Conservation (phyloP, 2,329 filamentous ascomycete genomes). For the Celoporthe dispersa region DNA sequence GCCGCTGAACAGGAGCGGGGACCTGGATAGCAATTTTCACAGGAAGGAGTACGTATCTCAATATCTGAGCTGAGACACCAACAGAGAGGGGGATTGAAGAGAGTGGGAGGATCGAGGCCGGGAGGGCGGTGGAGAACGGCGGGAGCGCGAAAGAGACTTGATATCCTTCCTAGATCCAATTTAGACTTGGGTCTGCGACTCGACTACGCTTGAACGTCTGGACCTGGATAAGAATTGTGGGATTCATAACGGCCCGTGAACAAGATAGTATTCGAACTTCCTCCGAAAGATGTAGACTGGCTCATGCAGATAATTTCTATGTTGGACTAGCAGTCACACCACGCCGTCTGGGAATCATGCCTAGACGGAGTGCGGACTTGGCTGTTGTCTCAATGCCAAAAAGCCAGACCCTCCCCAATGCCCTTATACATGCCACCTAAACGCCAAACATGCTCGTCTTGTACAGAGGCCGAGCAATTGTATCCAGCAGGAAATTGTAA, state of each 20-base stretch:
- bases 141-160: neutral
- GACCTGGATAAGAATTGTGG: neutral
- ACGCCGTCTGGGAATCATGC: neutral
- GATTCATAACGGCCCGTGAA: neutral
- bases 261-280: neutral
- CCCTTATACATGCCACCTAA: slow-evolving; percentile 1
- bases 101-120: neutral
- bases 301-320: slow-evolving; percentile 17
- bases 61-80: slow-evolving; percentile 41
- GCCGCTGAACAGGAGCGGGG: slow-evolving; percentile 77
- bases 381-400: neutral
- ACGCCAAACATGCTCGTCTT: slow-evolving; percentile 19
- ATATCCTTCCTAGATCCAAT: neutral
- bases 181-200: neutral
- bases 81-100: neutral
- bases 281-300: neutral
- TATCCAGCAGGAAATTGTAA: slow-evolving; percentile 15
- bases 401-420: neutral
- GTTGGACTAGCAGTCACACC: neutral
- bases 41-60: slow-evolving; percentile 75
- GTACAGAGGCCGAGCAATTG: slow-evolving; percentile 1
- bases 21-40: slow-evolving; percentile 78
- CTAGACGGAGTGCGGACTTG: neutral
- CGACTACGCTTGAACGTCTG: neutral
- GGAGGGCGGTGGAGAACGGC: neutral